Base-by-base conservation (phyloP, 148 eudicot genomes). In the Fagopyrum esculentum region DNA sequence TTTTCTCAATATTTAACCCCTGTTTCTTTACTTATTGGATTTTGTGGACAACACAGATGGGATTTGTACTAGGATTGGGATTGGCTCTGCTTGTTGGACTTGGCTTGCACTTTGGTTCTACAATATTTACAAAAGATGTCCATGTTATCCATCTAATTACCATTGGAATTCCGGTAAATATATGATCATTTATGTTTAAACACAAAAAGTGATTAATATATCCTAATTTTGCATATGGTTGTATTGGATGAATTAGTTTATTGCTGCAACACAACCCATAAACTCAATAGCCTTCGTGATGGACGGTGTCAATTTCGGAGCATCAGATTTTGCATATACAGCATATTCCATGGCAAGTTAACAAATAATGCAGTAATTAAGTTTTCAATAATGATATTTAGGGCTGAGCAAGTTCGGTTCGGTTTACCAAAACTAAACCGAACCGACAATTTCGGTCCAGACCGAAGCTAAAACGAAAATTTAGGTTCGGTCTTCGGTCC, bases 221-320 rank as follows among this genome's bases (percentile, higher is more conserved):
- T 35, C 3, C 40, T 35, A 35, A 35, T 35, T 35, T 35, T 35
- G 40, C 40, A 35, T 35, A 1, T 35, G 40, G 40, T 35, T 35
- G 40, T 35, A 12, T 11, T 69, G 71, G 9, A 69, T 69, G 48
- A 43, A 16, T 15, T 83, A 89, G 92, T 91, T 91, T 80, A 89
- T 93, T 11, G 98, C 96, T 26, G 90, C 80, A 22, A 93, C 98
- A 5, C 98, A 93, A 72, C 93, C 96, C 0, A 86, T 93, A 55
- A 93, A 93, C 68, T 84, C 90, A 0, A 54, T 93, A 77, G 90
- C 98, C 4, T 93, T 93, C 69, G 92, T 89, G 6, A 89, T 90
- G 30, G 98, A 93, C 68, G 98, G 98, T 0, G 86, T 90, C 45
- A 90, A 93, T 78, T 93, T 87, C 55, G 98, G 98, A 60, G 98